Base-by-base conservation (phyloP, 495 filamentous ascomycete genomes). In the Tuber calosporum region DNA sequence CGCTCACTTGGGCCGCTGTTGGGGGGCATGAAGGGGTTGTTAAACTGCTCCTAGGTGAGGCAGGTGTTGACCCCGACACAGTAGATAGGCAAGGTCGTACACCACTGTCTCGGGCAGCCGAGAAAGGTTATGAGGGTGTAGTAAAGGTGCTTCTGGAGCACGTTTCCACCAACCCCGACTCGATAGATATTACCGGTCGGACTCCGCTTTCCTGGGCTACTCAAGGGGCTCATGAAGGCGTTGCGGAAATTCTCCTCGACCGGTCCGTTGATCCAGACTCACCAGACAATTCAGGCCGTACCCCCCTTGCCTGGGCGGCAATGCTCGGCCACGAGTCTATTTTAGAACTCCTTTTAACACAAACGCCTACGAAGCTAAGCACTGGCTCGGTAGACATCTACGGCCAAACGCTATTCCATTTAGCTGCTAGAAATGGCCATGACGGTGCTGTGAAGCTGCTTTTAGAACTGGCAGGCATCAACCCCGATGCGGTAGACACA, bases 1-100 rank as follows among this genome's bases (percentile, higher is more conserved):
- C 81, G 40, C 70, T 83, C 22, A 71, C 62, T 11, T 76, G 41
- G 43, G 78, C 78, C 41, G 79, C 71, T 20, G 26, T 11, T 66
- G 53, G 39, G 20, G 79, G 79, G 26, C 9, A 80, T 36, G 68
- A 80, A 73, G 75, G 48, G 20, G 67, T 75, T n/a, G 78, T 82
- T 40, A 62, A 74, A 66, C 37, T 78, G 15, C 73, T 82, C 26
- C 78, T 80, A 9, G 71, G 53, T 22, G 70, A 42, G 34, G 41
- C 45, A 34, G 74, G 40, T 22, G 36, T 74, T 53, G 48, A 80
- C 15, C n/a, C 71, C 19, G 39, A 75, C 42, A 17, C 26, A n/a
- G 74, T 53, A 41, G 68, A 69, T 20, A 41, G 15, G 9, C 0
- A 20, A 38, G 69, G 62, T 0, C 26, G 17, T 11, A 69, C 75